Base-by-base conservation (phyloP, 208 protist species). In the Wallacemonas rigidus region DNA sequence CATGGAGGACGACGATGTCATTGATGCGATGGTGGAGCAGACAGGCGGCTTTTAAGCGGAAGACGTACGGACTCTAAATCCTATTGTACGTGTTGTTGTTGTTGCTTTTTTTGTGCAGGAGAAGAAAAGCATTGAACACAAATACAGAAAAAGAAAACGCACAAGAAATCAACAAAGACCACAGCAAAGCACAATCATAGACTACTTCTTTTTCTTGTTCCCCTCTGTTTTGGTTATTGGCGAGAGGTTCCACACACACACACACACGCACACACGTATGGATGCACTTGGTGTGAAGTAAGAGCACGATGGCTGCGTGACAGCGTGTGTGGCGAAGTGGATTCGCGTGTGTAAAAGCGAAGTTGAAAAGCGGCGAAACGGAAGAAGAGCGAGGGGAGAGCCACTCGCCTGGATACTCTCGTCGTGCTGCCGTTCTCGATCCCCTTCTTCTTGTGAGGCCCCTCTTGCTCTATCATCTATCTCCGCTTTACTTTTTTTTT, bases 1-100 rank as follows among this genome's bases (percentile, higher is more conserved):
- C 40, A 98, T 98, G 90, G 96, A 98, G 73, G 94, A 98, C 67
- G 90, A 96, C 56, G 96, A 98, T 75, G 88, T 97, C 14, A 98
- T 98, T 48, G 96, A 98, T 67, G 95, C 92, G 17, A 97, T 98
- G 93, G 90, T 97, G 5, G 89, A 98, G 89, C 96, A 95, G 79
- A 95, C 88, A 1, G 89, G 92, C 17, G 92, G 92, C 43, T 44
- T 1, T 36, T 55, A 48, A 63, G 17, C 7, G 38, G 57, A 39
- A 63, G 12, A 62, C 38, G 62, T 57, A 62, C 54, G n/a, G 35
- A 48, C 51, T 65, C 39, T 44, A 6, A 53, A 53, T 53, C 48
- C 48, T 38, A 36, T 56, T 48, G 55, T 58, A 40, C 60, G 7
- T n/a, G 60, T 50, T 6, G 14, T 47, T 68, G 14, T 56, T 56